Base-by-base conservation (phyloP, 2,329 filamentous ascomycete species). In the Colletotrichum falcatum region DNA sequence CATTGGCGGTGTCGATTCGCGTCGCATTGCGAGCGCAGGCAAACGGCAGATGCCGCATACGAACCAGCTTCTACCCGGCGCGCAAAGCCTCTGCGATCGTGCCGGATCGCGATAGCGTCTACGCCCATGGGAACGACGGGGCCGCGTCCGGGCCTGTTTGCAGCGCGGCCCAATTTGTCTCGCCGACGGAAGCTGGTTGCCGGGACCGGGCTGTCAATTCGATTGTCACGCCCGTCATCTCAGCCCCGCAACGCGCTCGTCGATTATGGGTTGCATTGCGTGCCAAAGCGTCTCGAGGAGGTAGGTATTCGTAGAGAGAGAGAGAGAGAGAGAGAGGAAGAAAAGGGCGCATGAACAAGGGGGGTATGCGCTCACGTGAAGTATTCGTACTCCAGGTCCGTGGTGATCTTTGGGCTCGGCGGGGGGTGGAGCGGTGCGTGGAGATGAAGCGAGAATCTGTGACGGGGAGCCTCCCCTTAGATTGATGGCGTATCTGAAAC, bases 401-500 rank as follows among this genome's bases (percentile, higher is more conserved):
- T 48, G 44, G 14, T 42, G 23, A 26, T 42, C 44, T 33, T 51
- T 55, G n/a, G 26, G 30, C 60, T 48, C 42, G 35, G 2, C 37
- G 14, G 12, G n/a, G 59, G 51, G 16, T 53, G 16, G 53, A 53
- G 60, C 42, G 51, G 39, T 20, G 65, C 35, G 35, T 56, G 59
- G 42, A 37, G 28, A 26, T 62, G 44, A 67, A 70, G 67, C 67
- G 67, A 70, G 53, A 37, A 18, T 53, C 69, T 69, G 69, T 30
- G 54, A 64, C 65, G 49, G 64, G 49, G 26, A n/a, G 4, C 23
- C 30, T 60, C 48, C 55, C 54, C 35, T 48, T 39, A 56, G 23
- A 62, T 65, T 55, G 67, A 70, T 44, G 55, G 56, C 39, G 44
- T 35, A 35, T 67, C 48, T 71, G 69, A 71, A 71, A 71, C 69